Evolutionary conservation across 2,329 filamentous ascomycete species (phyloP).

Genomic region (Paradendryphiella salina): DNA sequence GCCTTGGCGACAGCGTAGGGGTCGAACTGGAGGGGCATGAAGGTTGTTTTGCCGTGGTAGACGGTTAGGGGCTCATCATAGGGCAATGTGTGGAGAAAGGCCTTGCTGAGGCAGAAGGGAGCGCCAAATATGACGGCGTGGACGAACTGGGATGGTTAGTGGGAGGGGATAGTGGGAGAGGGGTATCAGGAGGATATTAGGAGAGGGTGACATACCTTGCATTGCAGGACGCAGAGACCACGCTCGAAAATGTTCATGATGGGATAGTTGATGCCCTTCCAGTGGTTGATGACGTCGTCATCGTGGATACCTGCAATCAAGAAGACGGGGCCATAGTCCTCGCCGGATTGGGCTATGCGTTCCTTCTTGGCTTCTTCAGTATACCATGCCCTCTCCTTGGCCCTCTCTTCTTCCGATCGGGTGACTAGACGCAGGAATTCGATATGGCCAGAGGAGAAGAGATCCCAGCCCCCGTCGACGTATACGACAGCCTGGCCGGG

Average conservation of each 20-base stretch:
- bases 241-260: conserved; percentile 99
- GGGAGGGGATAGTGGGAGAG: no score
- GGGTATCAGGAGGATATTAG: conserved; percentile 6
- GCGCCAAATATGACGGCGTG: conserved; percentile 87
- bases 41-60: conserved; percentile 94
- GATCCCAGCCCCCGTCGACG: conserved; percentile 93
- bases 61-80: conserved; percentile 72
- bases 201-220: conserved; percentile 65
- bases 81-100: conserved; percentile 74
- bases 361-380: conserved; percentile 64
- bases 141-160: conserved; percentile 65
- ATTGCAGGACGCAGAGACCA: conserved; percentile 92
- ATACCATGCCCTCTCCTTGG: conserved; percentile 73
- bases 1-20: conserved; percentile 75
- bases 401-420: conserved; percentile 70
- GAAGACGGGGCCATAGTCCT: conserved; percentile 79
- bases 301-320: conserved; percentile 94
- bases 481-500: conserved; percentile 87
- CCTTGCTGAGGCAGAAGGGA: conserved; percentile 79
- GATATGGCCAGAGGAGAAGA: conserved; percentile 96
- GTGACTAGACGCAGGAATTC: conserved; percentile 85
- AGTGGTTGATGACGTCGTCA: conserved; percentile 90
- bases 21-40: conserved; percentile 68
- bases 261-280: conserved; percentile 97
- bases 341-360: conserved; percentile 64